Percentiles rank a stretch among this genome's conserved stretches.
phyloP scores from a whole-genome alignment of 2,329 filamentous ascomycete species.

The Fusarium sp. region DNA sequence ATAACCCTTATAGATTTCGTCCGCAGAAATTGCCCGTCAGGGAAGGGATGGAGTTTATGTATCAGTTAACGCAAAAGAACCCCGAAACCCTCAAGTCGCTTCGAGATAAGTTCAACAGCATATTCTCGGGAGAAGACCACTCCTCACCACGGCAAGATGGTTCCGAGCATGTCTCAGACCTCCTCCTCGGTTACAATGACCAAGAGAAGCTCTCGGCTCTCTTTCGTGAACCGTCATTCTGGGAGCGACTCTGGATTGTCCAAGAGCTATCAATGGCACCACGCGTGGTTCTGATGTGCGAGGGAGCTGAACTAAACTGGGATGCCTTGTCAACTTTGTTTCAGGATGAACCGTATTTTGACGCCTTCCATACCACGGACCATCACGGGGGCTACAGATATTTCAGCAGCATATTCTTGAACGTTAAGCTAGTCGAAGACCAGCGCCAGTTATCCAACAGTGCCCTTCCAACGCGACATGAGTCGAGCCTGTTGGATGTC shows the following conservation, averaged over 20 bases:
- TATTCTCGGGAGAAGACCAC: neutral
- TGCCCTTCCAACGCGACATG: neutral
- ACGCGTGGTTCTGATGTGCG: slow-evolving; percentile 1
- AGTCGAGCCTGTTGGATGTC: slow-evolving; percentile 16
- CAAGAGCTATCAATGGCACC: slow-evolving; percentile 24
- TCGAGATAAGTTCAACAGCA: neutral
- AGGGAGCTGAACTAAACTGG: slow-evolving; percentile 8
- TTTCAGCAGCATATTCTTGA: slow-evolving; percentile 1
- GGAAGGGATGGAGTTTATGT: slow-evolving; percentile 4
- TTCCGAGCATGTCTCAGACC: neutral
- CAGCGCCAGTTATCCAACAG: slow-evolving; percentile 7
- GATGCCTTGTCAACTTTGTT: neutral
- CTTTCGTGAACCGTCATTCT: neutral
- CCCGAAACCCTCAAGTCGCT: slow-evolving; percentile 1
- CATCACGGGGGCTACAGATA: neutral
- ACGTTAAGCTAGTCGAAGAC: slow-evolving; percentile 19
- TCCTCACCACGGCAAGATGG: neutral
- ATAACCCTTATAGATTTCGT: neutral
- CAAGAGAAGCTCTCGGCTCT: neutral
- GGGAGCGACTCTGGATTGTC: slow-evolving; percentile 23
- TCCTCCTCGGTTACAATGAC: fast-evolving
- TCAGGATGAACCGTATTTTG: slow-evolving; percentile 24
- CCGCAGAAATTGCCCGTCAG: neutral
- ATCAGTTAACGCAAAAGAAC: neutral
- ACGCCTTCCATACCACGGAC: slow-evolving; percentile 10